A percentile compares a stretch with the other conserved stretches of the same genome.
These are phyloP conservation scores for Annulohypoxylon moriforme DNA, from an alignment of 495 filamentous ascomycete genomes.

Conservation along the genomic window DNA sequence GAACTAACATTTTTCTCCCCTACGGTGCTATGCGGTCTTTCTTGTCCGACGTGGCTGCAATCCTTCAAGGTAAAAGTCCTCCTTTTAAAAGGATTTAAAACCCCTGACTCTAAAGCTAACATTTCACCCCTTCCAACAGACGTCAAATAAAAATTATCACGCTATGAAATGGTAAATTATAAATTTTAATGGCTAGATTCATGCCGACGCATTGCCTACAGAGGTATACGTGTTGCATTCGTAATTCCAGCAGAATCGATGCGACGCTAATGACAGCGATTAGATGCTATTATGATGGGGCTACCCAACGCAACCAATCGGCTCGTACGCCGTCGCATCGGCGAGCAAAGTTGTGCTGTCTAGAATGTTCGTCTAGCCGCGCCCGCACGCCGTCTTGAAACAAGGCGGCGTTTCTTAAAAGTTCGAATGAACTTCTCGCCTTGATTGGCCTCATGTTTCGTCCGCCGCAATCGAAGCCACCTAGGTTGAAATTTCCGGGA, in stretches of 20 bases:
- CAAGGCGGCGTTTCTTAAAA: not conserved
- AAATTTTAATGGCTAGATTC: not conserved
- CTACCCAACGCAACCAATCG: not conserved
- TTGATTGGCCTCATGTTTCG: not conserved
- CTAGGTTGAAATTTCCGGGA: not conserved
- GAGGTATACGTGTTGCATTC: not conserved
- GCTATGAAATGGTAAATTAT: not conserved
- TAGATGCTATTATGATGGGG: conserved; percentile 8
- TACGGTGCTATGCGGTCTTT: not conserved
- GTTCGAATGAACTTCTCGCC: not conserved
- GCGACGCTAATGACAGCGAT: not conserved
- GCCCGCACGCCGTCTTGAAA: not conserved
- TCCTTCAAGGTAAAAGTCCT: not conserved
- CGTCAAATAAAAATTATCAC: not conserved
- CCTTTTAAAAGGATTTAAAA: not conserved
- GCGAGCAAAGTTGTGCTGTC: not conserved
- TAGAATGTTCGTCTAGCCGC: not conserved
- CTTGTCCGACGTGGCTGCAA: not conserved
- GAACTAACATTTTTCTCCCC: not conserved
- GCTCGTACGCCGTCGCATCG: not conserved
- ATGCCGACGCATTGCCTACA: not conserved
- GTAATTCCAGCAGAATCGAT: not conserved
- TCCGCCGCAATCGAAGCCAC: not conserved
- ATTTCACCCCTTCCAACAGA: not conserved
- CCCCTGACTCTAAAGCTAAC: not conserved